Conservation (phyloP, 2,329 filamentous ascomycete species). For the Massarina eburnea region DNA sequence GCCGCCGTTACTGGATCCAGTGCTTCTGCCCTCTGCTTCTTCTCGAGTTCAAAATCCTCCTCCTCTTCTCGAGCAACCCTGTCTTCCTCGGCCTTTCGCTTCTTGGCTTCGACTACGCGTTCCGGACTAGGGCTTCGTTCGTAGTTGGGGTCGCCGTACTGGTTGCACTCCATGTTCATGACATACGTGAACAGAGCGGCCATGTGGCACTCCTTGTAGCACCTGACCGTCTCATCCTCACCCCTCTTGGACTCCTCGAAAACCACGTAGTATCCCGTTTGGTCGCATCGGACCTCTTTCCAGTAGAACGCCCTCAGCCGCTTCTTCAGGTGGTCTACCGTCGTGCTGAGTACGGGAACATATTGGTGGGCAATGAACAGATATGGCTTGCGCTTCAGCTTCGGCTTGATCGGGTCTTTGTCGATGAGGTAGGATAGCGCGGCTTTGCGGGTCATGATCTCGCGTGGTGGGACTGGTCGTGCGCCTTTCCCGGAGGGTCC, state of each 20-base stretch:
- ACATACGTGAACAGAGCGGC: constrained; percentile 87
- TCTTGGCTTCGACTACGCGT: constrained; percentile 50
- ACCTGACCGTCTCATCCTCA: constrained; percentile 77
- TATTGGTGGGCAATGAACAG: constrained; percentile 85
- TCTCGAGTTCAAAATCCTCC: constrained; percentile 85
- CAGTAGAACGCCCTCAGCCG: constrained; percentile 81
- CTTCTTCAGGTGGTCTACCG: constrained; percentile 87
- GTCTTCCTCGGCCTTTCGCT: constrained; percentile 66
- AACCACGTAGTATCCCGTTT: constrained; percentile 86
- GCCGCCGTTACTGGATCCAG: constrained; percentile 90
- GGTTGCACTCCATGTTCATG: constrained; percentile 86
- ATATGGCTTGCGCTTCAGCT: constrained; percentile 79
- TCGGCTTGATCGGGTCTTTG: constrained; percentile 64
- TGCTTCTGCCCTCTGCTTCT: constrained; percentile 80
- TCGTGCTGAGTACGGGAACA: constrained; percentile 83
- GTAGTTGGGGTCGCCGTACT: constrained; percentile 66
- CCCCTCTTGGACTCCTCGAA: constrained; percentile 79
- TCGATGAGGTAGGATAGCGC: constrained; percentile 58
- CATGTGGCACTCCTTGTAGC: constrained; percentile 76
- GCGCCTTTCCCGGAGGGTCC: constrained; percentile 67
- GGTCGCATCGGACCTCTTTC: constrained; percentile 80
- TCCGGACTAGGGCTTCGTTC: constrained; percentile 57
- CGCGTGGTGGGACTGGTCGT: constrained; percentile 41
- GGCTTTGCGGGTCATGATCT: constrained; percentile 48
- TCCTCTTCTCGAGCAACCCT: constrained; percentile 72